Evolutionary conservation across 257 asterid species (phyloP).

Genomic region (Coffea eugenioides): DNA sequence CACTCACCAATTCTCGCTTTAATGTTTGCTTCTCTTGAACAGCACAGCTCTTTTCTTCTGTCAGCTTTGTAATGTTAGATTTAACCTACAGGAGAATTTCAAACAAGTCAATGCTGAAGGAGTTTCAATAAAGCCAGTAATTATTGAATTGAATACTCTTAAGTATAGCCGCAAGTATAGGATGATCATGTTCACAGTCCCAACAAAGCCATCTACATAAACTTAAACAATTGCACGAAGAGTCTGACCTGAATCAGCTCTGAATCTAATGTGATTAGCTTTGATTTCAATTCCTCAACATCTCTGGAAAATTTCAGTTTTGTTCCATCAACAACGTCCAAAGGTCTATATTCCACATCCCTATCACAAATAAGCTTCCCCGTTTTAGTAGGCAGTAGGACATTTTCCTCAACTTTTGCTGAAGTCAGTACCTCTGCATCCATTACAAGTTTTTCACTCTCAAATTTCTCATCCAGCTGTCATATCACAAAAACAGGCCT

Average conservation of each 20-base stretch:
- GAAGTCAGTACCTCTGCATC: constrained; percentile 39
- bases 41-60: constrained; percentile 32
- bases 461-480: constrained; percentile 40
- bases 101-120: background rate
- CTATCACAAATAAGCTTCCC: constrained; percentile 14
- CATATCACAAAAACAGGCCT: constrained; percentile 14
- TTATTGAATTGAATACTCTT: background rate
- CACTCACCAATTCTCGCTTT: constrained; percentile 41
- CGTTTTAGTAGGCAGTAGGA: constrained; percentile 28
- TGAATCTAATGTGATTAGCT: constrained; percentile 48
- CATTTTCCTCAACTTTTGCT: constrained; percentile 31
- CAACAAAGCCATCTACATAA: background rate
- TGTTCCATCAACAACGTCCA: constrained; percentile 39
- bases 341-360: constrained; percentile 27
- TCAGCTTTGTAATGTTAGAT: constrained; percentile 32
- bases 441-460: constrained; percentile 38
- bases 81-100: constrained; percentile 33
- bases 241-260: constrained; percentile 65
- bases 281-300: constrained; percentile 49
- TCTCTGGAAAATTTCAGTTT: constrained; percentile 38
- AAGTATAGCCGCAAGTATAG: background rate
- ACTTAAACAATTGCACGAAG: background rate
- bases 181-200: background rate
- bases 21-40: constrained; percentile 33
- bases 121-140: too few species aligned